Evolutionary conservation across 495 filamentous ascomycete genomes (phyloP).

Genomic region (Mycothermus thermophilus): DNA sequence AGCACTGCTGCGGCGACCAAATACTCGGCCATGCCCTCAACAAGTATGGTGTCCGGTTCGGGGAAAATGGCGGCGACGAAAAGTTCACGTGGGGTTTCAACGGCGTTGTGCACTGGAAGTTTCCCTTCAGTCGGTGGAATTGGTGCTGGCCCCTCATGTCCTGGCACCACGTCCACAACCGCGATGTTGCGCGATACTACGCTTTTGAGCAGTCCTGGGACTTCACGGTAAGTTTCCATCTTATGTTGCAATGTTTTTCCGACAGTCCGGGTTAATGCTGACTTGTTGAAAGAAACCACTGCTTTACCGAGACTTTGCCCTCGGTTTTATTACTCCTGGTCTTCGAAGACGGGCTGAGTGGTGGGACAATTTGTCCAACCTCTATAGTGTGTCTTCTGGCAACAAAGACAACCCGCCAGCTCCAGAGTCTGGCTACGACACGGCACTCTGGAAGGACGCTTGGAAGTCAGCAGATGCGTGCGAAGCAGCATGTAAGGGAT

Average conservation of each 20-base stretch:
- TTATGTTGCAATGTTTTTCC: too few relatives aligned
- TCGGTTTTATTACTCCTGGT: background rate
- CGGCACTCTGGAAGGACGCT: constrained; percentile 1
- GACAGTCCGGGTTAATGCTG: too few relatives aligned
- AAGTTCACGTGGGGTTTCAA: constrained; percentile 9
- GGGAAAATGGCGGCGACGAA: constrained; percentile 5
- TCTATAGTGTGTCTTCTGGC: constrained; percentile 2
- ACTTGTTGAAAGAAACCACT: background rate
- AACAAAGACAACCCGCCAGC: constrained; percentile 3
- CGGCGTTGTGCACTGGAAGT: constrained; percentile 6
- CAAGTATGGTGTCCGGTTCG: constrained; percentile 5
- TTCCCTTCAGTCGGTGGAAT: constrained; percentile 7
- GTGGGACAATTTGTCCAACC: constrained; percentile 4
- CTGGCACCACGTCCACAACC: constrained; percentile 5
- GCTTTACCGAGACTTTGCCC: constrained; percentile 2
- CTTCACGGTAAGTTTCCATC: background rate
- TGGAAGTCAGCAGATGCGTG: constrained; percentile 4
- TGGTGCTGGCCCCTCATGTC: constrained; percentile 3
- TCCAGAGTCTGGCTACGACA: background rate
- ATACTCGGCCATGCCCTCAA: constrained; percentile 6
- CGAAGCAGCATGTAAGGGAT: constrained; percentile 3
- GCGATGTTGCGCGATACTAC: constrained; percentile 5
- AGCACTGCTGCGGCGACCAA: constrained; percentile 8
- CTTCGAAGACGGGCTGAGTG: constrained; percentile 2
- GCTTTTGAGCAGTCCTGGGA: constrained; percentile 1